These are phyloP conservation scores for Scheffersomyces ergatensis DNA, from an alignment of 805 yeast species.

Conservation along the genomic window DNA sequence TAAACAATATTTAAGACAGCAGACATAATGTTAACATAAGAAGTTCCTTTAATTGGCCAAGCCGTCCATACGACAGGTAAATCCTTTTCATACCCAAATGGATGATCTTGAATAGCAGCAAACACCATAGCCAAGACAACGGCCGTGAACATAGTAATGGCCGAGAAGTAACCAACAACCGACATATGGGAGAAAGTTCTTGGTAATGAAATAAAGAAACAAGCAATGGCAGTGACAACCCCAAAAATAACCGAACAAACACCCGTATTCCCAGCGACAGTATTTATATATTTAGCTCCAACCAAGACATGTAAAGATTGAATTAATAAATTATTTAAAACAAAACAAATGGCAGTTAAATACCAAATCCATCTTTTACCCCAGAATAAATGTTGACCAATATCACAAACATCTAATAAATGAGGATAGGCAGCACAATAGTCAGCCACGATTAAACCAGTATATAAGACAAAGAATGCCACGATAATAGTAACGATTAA, in stretches of 20 bases:
- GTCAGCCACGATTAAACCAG: constrained; percentile 54
- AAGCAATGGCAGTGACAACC: constrained; percentile 47
- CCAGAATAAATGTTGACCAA: constrained; percentile 57
- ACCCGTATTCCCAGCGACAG: constrained; percentile 45
- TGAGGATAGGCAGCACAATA: constrained; percentile 55
- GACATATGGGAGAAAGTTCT: constrained; percentile 56
- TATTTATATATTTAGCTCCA: constrained; percentile 60
- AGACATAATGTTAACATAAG: constrained; percentile 51
- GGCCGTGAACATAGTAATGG: constrained; percentile 56
- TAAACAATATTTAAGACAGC: constrained; percentile 60
- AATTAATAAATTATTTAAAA: constrained; percentile 54
- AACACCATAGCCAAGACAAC: constrained; percentile 51
- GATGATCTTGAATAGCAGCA: constrained; percentile 53
- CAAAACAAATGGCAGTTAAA: constrained; percentile 52
- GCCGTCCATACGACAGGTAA: constrained; percentile 42
- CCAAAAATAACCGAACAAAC: constrained; percentile 53
- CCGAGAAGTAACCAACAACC: constrained; percentile 49
- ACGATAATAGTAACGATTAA: constrained; percentile 52
- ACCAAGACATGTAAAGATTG: constrained; percentile 59
- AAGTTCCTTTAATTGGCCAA: constrained; percentile 54
- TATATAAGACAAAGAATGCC: constrained; percentile 49
- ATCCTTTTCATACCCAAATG: constrained; percentile 30
- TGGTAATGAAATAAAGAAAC: constrained; percentile 53
- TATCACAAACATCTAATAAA: constrained; percentile 53
- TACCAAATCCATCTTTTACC: constrained; percentile 52